phyloP scores from a whole-genome alignment of 192 early-diverging fungal species.

The Umbelopsis sp. region DNA sequence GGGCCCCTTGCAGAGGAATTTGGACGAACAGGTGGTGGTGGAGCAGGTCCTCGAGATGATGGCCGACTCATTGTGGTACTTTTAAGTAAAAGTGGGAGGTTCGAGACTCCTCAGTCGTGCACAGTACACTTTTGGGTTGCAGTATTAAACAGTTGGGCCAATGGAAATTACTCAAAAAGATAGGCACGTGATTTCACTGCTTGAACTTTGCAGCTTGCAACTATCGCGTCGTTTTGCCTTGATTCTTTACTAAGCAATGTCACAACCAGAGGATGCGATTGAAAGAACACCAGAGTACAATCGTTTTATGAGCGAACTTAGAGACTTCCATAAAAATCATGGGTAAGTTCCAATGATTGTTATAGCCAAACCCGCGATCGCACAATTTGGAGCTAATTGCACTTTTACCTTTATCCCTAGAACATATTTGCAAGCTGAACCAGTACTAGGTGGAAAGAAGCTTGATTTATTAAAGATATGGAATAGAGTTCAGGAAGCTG shows the following conservation, averaged over 20 bases:
- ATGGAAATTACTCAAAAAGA: not conserved
- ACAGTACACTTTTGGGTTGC: too few relatives aligned
- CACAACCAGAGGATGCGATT: constrained; percentile 61
- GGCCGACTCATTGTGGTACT: not conserved
- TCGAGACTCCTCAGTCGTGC: too few relatives aligned
- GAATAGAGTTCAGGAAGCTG: constrained; percentile 61
- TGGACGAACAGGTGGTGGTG: constrained; percentile 24
- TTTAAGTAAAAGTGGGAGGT: too few relatives aligned
- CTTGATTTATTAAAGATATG: constrained; percentile 69
- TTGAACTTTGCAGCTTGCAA: not conserved
- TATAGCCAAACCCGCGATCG: not conserved
- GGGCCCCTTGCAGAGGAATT: constrained; percentile 5
- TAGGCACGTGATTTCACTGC: not conserved
- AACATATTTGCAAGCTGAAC: constrained; percentile 60
- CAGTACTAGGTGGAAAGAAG: constrained; percentile 77
- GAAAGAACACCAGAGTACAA: constrained; percentile 73
- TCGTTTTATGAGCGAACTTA: constrained; percentile 66
- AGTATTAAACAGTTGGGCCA: not conserved
- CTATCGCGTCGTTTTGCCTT: not conserved
- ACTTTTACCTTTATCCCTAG: constrained; percentile 29
- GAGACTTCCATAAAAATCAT: constrained; percentile 67
- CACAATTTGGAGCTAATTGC: not conserved
- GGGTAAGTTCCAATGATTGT: constrained; percentile 52
- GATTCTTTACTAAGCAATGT: constrained; percentile 23
- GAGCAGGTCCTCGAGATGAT: constrained; percentile 22